Percentiles rank a stretch among this genome's conserved stretches.
phyloP scores from a whole-genome alignment of 805 yeast species.

The Wickerhamomyces rabaulensis region DNA sequence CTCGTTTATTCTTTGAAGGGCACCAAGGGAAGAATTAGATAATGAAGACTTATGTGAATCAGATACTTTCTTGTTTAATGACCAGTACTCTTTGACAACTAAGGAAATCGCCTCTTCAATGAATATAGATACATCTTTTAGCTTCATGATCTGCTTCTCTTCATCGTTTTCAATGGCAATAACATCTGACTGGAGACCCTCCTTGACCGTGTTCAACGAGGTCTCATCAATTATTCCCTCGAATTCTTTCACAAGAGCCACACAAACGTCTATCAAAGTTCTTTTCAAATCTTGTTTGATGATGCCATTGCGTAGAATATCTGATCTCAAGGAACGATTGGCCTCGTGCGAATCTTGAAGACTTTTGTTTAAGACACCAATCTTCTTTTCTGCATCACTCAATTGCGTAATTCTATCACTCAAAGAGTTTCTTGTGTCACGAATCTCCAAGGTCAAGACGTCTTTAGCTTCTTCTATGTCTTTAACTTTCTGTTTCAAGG shows the following conservation, averaged over 20 bases:
- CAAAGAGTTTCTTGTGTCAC: constrained; percentile 8
- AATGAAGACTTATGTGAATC: constrained; percentile 5
- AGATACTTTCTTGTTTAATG: constrained; percentile 6
- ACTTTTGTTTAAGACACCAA: neutral
- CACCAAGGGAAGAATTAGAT: constrained; percentile 2
- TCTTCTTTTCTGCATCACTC: constrained; percentile 1
- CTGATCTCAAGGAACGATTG: constrained; percentile 9
- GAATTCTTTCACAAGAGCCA: constrained; percentile 7
- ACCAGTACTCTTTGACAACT: constrained; percentile 12
- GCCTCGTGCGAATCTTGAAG: constrained; percentile 3
- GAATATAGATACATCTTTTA: constrained; percentile 10
- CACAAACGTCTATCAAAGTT: constrained; percentile 3
- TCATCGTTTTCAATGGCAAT: neutral
- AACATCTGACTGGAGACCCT: constrained; percentile 2
- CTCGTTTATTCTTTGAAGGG: constrained; percentile 11
- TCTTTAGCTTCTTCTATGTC: neutral
- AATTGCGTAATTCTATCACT: constrained; percentile 9
- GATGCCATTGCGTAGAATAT: constrained; percentile 5
- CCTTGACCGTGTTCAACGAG: constrained; percentile 10
- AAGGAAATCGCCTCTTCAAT: constrained; percentile 15
- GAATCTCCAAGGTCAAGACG: neutral
- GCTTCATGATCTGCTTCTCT: constrained; percentile 5
- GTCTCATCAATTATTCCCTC: constrained; percentile 15
- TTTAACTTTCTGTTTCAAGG: constrained; percentile 3
- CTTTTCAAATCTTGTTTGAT: constrained; percentile 11